Evolutionary conservation across 495 filamentous ascomycete species (phyloP).

Genomic region (Penicillium parvum): DNA sequence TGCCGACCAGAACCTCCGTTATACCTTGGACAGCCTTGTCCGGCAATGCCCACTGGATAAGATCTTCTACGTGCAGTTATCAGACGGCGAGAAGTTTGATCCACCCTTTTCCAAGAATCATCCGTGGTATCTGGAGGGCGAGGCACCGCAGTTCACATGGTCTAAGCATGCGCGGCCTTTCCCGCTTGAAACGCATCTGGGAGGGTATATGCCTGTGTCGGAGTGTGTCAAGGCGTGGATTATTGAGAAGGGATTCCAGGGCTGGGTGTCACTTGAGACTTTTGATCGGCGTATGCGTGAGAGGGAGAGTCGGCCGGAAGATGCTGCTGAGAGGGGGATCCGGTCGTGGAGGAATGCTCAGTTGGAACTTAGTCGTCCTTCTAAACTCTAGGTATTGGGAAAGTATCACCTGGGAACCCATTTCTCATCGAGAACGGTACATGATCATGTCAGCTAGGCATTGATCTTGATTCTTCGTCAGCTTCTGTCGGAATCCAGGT

Average conservation of each 20-base stretch:
- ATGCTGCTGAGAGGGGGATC: constrained; percentile 19
- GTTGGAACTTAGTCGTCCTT: too few species aligned
- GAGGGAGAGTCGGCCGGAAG: constrained; percentile 20
- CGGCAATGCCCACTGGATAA: constrained; percentile 53
- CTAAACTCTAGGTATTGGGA: too few species aligned
- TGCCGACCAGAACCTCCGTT: constrained; percentile 48
- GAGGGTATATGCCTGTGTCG: constrained; percentile 59
- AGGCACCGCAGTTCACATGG: constrained; percentile 71
- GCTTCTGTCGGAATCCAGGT: too few species aligned
- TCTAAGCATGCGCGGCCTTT: constrained; percentile 68
- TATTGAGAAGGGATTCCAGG: constrained; percentile 56
- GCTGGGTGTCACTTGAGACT: constrained; percentile 70
- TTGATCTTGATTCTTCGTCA: too few species aligned
- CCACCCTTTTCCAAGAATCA: constrained; percentile 58
- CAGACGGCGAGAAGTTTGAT: constrained; percentile 60
- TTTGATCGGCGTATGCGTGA: constrained; percentile 63
- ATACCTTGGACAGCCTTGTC: constrained; percentile 53
- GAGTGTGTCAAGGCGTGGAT: constrained; percentile 48
- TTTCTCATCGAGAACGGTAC: too few species aligned
- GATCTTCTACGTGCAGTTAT: constrained; percentile 70
- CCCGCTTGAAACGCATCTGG: constrained; percentile 56
- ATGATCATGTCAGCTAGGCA: too few species aligned
- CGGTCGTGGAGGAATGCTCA: constrained; percentile 5
- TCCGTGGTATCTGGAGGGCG: constrained; percentile 55
- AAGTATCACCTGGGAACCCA: too few species aligned